A percentile compares a stretch with the other conserved stretches of the same genome.
Conservation (phyloP, 2,329 filamentous ascomycete genomes). For the Fusarium poae region DNA sequence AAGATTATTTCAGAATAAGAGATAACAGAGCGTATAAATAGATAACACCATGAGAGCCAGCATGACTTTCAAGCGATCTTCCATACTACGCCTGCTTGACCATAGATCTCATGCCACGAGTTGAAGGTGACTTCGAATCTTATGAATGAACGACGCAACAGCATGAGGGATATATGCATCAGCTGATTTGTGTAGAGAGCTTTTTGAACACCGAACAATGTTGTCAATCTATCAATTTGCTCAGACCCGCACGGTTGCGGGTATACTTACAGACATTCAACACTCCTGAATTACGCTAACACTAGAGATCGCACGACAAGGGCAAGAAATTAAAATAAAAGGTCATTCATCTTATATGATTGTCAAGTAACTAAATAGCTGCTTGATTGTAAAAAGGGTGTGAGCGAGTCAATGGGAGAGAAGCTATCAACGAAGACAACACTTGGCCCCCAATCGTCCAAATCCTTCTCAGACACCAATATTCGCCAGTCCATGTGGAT, state of each 20-base stretch:
- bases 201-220: background rate
- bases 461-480: conserved; percentile 20
- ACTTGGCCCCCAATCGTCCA: background rate
- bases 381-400: conserved; percentile 10
- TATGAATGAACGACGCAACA: background rate
- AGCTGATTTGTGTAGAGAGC: background rate
- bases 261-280: background rate
- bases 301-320: background rate
- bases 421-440: conserved; percentile 10
- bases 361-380: background rate
- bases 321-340: background rate
- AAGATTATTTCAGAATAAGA: background rate
- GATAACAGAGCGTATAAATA: background rate
- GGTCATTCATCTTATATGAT: background rate
- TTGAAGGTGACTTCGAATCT: background rate
- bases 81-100: too few relatives aligned
- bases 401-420: background rate
- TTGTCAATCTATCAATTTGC: background rate
- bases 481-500: conserved; percentile 30
- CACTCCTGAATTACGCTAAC: background rate
- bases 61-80: background rate
- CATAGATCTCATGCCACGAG: background rate
- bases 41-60: background rate
- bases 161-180: background rate
- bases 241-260: background rate